Base-by-base conservation (phyloP, 1,284 basidiomycete genomes). In the Melampsora abietis-canadensis region DNA sequence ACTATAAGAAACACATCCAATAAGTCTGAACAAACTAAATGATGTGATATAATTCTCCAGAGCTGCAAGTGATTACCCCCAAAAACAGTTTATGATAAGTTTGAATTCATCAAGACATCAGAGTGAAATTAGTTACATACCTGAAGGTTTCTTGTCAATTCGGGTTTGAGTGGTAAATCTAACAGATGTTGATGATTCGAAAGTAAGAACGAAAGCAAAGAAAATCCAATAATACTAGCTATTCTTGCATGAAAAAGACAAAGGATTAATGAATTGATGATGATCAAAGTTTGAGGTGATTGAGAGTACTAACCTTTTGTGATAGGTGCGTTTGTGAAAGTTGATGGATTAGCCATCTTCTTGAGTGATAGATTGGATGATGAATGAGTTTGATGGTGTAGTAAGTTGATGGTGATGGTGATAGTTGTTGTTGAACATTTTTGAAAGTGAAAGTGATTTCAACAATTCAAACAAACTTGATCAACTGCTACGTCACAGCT, bases 21-120 rank as follows among this genome's bases (percentile, higher is more conserved):
- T 19, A 60, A 72, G 47, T 72, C 62, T n/a, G 68, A 72, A 37
- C 68, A 72, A 54, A 61, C 47, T 4, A 48, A 37, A 57, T 72
- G 69, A n/a, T 73, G 69, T 15, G 62, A 57, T 2, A 73, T 30
- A 12, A 73, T 73, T 40, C 69, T 64, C 69, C 69, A 73, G 47
- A 73, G 40, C 69, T 73, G 34, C 54, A n/a, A 57, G 59, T 47
- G 21, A 14, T 30, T 30, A 37, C 24, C 44, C 15, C 30, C 12
- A 54, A 66, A 37, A 60, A 59, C 7, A 62, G 17, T 24, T 31
- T n/a, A n/a, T n/a, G n/a, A n/a, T n/a, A n/a, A n/a, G n/a, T n/a
- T n/a, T n/a, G n/a, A n/a, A n/a, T n/a, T n/a, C n/a, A n/a, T n/a
- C n/a, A n/a, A n/a, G n/a, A n/a, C n/a, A n/a, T 15, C 4, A 59